These are phyloP conservation scores for Rubia yunnanensis DNA, from an alignment of 257 asterid genomes.

Conservation along the genomic window DNA sequence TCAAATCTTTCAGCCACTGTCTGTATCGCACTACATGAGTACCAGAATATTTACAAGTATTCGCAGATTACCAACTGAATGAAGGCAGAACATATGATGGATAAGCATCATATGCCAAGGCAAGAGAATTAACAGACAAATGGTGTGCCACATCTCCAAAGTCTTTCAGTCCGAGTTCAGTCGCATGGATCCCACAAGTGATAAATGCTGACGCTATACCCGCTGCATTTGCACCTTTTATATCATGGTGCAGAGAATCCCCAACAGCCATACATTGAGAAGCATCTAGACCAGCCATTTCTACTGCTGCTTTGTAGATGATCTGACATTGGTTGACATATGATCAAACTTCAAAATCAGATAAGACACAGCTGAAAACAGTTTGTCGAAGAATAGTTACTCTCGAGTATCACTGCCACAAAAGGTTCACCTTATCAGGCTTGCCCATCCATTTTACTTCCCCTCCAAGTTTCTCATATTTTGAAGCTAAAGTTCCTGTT, in stretches of 20 bases:
- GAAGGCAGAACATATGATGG: conserved; percentile 79
- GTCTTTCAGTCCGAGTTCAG: conserved; percentile 61
- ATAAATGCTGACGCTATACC: conserved; percentile 58
- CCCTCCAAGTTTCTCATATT: conserved; percentile 89
- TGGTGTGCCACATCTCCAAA: conserved; percentile 63
- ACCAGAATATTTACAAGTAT: background rate
- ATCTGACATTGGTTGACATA: conserved; percentile 31
- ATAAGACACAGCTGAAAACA: background rate
- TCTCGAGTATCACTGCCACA: background rate
- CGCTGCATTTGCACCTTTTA: conserved; percentile 78
- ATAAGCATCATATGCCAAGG: conserved; percentile 47
- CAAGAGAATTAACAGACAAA: conserved; percentile 48
- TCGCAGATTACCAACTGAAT: conserved; percentile 75
- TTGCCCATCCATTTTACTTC: conserved; percentile 99
- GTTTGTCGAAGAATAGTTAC: too few relatives aligned
- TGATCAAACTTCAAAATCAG: background rate
- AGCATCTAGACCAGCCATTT: conserved; percentile 55
- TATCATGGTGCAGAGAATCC: conserved; percentile 94
- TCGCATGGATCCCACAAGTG: conserved; percentile 75
- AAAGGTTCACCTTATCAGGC: conserved; percentile 68
- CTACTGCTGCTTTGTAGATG: conserved; percentile 75
- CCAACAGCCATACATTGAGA: conserved; percentile 85
- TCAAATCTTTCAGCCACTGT: background rate
- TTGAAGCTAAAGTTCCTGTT: conserved; percentile 73
- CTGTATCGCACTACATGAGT: background rate